phyloP scores from a whole-genome alignment of 164 flowering plant genomes.

The Chimonanthus salicifolius region DNA sequence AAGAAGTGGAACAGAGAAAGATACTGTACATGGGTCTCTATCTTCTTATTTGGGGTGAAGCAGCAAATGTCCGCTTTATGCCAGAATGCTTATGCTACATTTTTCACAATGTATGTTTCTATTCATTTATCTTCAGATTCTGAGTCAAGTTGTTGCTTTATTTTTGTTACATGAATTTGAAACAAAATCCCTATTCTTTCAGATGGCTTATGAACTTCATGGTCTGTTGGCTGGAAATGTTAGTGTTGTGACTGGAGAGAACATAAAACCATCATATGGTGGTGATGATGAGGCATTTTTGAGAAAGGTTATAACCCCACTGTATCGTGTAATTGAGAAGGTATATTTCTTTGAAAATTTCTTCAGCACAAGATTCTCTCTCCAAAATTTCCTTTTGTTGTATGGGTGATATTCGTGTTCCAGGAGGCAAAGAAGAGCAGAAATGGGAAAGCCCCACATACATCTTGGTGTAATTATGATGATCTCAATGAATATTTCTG shows the following conservation, averaged over 20 bases:
- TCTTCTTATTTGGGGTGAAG: conserved; percentile 87
- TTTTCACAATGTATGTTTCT: conserved; percentile 75
- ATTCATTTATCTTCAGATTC: conserved; percentile 12
- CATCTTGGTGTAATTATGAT: conserved; percentile 96
- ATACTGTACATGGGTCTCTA: conserved; percentile 52
- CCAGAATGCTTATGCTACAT: conserved; percentile 88
- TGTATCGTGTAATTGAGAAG: conserved; percentile 84
- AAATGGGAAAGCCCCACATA: conserved; percentile 78
- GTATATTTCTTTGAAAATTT: conserved; percentile 27
- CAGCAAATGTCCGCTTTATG: conserved; percentile 69
- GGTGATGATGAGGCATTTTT: conserved; percentile 98
- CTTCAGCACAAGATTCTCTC: neutral
- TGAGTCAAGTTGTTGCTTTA: conserved; percentile 22
- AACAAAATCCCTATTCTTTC: conserved; percentile 12
- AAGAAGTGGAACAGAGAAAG: conserved; percentile 83
- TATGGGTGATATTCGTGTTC: conserved; percentile 4
- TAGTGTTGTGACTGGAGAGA: conserved; percentile 94
- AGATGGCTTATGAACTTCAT: conserved; percentile 99
- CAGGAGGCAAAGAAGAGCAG: conserved; percentile 83
- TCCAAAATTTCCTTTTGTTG: neutral
- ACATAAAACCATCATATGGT: conserved; percentile 95
- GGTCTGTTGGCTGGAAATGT: conserved; percentile 96
- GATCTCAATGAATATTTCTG: conserved; percentile 94
- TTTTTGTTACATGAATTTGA: neutral
- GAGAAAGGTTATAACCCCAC: conserved; percentile 87